A percentile compares a stretch with the other conserved stretches of the same genome.
phyloP scores from a whole-genome alignment of 371 early-diverging fungal genomes.

The Haplosporangium sp. region DNA sequence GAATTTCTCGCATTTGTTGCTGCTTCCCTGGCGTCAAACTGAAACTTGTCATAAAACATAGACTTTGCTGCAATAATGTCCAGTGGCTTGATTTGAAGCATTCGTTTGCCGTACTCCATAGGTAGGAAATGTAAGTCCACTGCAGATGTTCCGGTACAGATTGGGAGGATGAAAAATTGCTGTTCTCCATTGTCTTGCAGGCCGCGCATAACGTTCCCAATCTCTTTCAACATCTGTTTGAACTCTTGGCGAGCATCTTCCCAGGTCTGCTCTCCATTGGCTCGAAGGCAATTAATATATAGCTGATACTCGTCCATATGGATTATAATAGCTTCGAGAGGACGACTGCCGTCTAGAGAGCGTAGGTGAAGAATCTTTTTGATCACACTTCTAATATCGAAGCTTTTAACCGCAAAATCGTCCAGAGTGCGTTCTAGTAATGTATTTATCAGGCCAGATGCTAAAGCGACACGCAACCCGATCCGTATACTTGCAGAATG shows the following conservation, averaged over 20 bases:
- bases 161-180: not conserved
- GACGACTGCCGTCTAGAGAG: not conserved
- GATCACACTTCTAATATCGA: not conserved
- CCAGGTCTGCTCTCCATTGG: not conserved
- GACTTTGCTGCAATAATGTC: not conserved
- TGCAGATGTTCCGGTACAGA: not conserved
- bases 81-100: not conserved
- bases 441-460: not conserved
- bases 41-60: not conserved
- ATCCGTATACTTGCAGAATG: not conserved
- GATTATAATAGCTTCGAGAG: slow-evolving; percentile 6
- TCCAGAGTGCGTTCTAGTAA: not conserved
- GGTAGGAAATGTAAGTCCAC: not conserved
- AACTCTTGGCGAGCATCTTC: not conserved
- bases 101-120: not conserved
- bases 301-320: slow-evolving; percentile 3
- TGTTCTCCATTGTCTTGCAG: not conserved
- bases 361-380: not conserved
- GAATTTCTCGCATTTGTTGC: not conserved
- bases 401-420: not conserved
- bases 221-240: not conserved
- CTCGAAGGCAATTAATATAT: not conserved
- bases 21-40: not conserved
- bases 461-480: not conserved
- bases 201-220: not conserved